Percentiles rank a stretch among this genome's conserved stretches.
Evolutionary conservation across 108 stramenopile genomes (phyloP).

Genomic region (Fragilaria crotonensis): DNA sequence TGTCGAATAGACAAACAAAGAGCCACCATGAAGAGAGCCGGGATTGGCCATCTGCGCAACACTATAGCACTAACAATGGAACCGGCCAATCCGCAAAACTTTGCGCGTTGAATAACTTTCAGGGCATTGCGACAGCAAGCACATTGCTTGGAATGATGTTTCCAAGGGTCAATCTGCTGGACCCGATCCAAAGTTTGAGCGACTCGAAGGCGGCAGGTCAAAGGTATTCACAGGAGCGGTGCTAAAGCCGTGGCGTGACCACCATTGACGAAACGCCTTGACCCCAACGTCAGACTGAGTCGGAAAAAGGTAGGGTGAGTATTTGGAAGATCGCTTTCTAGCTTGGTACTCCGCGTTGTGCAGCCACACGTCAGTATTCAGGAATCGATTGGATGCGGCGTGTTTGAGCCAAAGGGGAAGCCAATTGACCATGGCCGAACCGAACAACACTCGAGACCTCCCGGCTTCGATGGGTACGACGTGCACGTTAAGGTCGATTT

Average conservation of each 20-base stretch:
- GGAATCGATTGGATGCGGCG: constrained; percentile 28
- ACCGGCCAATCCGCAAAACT: background rate
- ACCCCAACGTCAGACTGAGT: constrained; percentile 24
- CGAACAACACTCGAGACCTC: constrained; percentile 24
- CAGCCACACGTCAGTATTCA: constrained; percentile 43
- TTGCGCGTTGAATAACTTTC: constrained; percentile 4
- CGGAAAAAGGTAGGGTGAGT: constrained; percentile 19
- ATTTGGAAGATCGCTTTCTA: constrained; percentile 7
- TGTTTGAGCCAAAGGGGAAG: constrained; percentile 31
- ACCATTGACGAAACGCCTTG: constrained; percentile 16
- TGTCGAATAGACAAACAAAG: background rate
- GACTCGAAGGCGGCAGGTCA: background rate
- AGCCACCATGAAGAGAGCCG: background rate
- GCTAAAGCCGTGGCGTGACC: constrained; percentile 2
- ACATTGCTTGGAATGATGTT: constrained; percentile 12
- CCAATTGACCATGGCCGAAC: background rate
- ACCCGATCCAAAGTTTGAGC: constrained; percentile 2
- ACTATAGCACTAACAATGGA: constrained; percentile 1
- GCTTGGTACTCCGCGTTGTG: constrained; percentile 33
- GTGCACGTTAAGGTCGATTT: constrained; percentile 17
- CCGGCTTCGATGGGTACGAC: constrained; percentile 28
- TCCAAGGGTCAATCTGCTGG: constrained; percentile 16
- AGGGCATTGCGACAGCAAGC: constrained; percentile 7
- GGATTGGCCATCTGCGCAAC: background rate
- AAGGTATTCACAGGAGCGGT: constrained; percentile 6